Base-by-base conservation (phyloP, 169 alveolate genomes). In the Plasmodium fragile region DNA sequence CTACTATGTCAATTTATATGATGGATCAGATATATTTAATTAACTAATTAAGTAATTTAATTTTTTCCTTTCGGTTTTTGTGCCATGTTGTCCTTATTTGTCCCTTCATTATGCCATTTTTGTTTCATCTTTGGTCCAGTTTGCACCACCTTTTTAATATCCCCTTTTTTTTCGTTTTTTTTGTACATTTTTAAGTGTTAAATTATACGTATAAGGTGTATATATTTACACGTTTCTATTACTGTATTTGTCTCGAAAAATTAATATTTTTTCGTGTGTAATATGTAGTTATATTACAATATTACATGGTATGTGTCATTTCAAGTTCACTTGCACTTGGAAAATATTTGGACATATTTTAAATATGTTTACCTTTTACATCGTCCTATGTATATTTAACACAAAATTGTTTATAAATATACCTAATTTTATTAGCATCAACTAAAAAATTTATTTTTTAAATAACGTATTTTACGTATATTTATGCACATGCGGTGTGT, bases 131-230 rank as follows among this genome's bases (percentile, higher is more conserved):
- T 18, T 34, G 53, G 10, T 3, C 32, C 22, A 75, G 4, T 32
- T 36, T 16, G 30, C 28, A 32, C 28, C 41, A 1, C 28, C 28
- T 32, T 25, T 8, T 75, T 6, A 25, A 36, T 34, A 2, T 34
- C 3, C 13, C 30, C 16, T n/a, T 78, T 78, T 78, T 78, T 36
- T 43, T 78, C 16, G 22, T 78, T 78, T 78, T 65, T 65, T 78
- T 78, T n/a, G 49, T 78, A 41, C 55, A 49, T 73, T 73, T 73
- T 73, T 73, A 73, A 32, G 34, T 49, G 25, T 41, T 49, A 78
- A 78, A 22, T 78, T n/a, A 78, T 65, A 65, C 75, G 25, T 65
- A 25, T 65, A 65, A n/a, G n/a, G 30, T 65, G 36, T 28, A 22
- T 49, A 49, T 13, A 49, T 65, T 18, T 65, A 65, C 39, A 22